Percentiles rank a stretch among this genome's conserved stretches.
Conservation (phyloP, 345 rosid species). For the Melaleuca alternifolia region DNA sequence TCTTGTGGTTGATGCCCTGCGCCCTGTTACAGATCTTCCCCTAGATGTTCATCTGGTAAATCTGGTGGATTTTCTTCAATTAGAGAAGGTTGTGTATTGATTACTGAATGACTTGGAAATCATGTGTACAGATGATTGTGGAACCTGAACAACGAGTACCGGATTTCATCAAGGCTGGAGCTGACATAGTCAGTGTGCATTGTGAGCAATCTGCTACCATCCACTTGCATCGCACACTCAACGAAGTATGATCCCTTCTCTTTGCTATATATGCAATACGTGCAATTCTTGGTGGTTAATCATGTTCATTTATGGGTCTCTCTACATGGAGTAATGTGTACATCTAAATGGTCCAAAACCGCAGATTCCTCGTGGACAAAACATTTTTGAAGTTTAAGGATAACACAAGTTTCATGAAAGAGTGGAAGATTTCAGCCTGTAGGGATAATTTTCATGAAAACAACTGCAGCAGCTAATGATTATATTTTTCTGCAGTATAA, state of each 20-base stretch:
- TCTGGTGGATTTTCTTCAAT: constrained; percentile 1
- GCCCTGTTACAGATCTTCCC: constrained; percentile 91
- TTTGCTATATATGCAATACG: neutral
- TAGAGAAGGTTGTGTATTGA: neutral
- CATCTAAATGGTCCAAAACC: neutral
- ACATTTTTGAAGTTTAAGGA: neutral
- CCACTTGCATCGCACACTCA: constrained; percentile 88
- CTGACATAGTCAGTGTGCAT: constrained; percentile 94
- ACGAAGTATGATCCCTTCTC: constrained; percentile 32
- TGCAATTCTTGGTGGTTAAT: neutral
- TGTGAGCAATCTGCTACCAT: constrained; percentile 94
- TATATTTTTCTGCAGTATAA: neutral
- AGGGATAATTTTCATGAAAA: neutral
- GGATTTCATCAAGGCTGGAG: constrained; percentile 98
- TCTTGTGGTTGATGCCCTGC: constrained; percentile 89
- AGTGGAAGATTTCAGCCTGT: neutral
- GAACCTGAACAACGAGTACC: constrained; percentile 92
- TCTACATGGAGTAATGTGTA: neutral
- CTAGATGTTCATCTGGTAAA: constrained; percentile 94
- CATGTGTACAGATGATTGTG: constrained; percentile 70
- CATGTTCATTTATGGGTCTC: neutral
- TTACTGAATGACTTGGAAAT: constrained; percentile 4
- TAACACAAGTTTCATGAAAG: neutral
- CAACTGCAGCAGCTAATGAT: neutral
- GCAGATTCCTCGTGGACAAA: neutral